Percentiles rank a stretch among this genome's conserved stretches.
Evolutionary conservation across 1,284 basidiomycete species (phyloP).

Genomic region (Tetrapyrgos nigripes): DNA sequence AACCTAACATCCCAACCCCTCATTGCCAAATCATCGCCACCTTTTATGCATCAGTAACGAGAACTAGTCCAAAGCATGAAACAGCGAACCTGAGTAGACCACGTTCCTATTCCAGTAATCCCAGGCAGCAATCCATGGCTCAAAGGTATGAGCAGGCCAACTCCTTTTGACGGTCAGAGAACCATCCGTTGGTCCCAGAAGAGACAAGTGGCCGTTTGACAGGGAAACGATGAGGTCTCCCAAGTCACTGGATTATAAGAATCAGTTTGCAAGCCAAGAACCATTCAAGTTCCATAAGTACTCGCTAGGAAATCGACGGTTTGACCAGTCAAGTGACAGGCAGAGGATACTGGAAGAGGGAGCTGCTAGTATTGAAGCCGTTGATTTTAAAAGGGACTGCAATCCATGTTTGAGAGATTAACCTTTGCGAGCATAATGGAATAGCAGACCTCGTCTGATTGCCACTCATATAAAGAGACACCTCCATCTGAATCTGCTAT

Average conservation of each 20-base stretch:
- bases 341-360: conserved; percentile 65
- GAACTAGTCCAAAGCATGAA: not conserved
- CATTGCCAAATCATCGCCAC: conserved; percentile 92
- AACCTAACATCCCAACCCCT: conserved; percentile 94
- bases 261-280: conserved; percentile 8
- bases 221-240: conserved; percentile 79
- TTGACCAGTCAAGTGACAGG: conserved; percentile 90
- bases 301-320: conserved; percentile 51
- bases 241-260: conserved; percentile 42
- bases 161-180: conserved; percentile 52
- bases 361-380: conserved; percentile 63
- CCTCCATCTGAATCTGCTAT: conserved; percentile 88
- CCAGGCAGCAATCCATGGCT: conserved; percentile 95
- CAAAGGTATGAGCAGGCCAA: conserved; percentile 93
- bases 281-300: conserved; percentile 15
- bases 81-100: conserved; percentile 80
- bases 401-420: not conserved
- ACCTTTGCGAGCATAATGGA: not conserved
- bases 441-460: conserved; percentile 51
- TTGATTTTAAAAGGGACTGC: conserved; percentile 51
- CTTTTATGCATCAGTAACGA: conserved; percentile 44
- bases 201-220: conserved; percentile 76
- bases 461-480: conserved; percentile 67
- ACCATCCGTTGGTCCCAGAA: conserved; percentile 57
- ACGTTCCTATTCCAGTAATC: conserved; percentile 82